Percentiles rank a stretch among this genome's conserved stretches.
Evolutionary conservation across 2,329 filamentous ascomycete species (phyloP).

Genomic region (Immersiporthe knoxdaviesiana): DNA sequence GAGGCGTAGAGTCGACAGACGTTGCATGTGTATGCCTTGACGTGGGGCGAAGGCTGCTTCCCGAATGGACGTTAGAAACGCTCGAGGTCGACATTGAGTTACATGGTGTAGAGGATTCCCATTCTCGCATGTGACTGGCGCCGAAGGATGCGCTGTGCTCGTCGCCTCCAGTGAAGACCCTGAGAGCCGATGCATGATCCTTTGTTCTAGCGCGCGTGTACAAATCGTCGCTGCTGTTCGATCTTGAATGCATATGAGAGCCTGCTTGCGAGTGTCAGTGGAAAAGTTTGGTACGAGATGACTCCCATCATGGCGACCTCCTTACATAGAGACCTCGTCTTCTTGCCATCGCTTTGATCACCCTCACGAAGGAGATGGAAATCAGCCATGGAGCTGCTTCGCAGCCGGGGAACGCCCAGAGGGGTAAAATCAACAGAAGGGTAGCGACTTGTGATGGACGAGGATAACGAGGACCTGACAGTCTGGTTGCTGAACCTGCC

Average conservation of each 20-base stretch:
- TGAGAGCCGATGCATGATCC: slow-evolving; percentile 33
- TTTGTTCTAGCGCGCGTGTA: slow-evolving; percentile 33
- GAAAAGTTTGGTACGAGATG: not conserved
- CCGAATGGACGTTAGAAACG: slow-evolving; percentile 41
- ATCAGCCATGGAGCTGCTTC: not conserved
- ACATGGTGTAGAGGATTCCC: slow-evolving; percentile 48
- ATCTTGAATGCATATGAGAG: slow-evolving; percentile 16
- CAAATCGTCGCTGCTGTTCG: slow-evolving; percentile 27
- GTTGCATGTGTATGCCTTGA: slow-evolving; percentile 51
- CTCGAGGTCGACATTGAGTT: slow-evolving; percentile 44
- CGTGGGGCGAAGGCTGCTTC: slow-evolving; percentile 38
- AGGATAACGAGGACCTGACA: slow-evolving; percentile 23
- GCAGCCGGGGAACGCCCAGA: slow-evolving; percentile 16
- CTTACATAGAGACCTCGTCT: slow-evolving; percentile 20
- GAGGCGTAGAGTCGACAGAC: slow-evolving; percentile 44
- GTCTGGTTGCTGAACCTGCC: slow-evolving; percentile 22
- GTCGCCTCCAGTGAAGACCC: slow-evolving; percentile 40
- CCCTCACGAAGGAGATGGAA: not conserved
- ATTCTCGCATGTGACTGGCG: slow-evolving; percentile 44
- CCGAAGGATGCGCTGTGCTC: slow-evolving; percentile 41
- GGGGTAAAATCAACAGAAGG: slow-evolving; percentile 24
- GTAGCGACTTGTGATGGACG: slow-evolving; percentile 19
- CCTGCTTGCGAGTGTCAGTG: slow-evolving; percentile 13
- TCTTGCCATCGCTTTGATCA: not conserved
- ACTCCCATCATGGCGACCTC: not conserved